Evolutionary conservation across 2,329 filamentous ascomycete species (phyloP).

Genomic region (Fusarium penzigii): DNA sequence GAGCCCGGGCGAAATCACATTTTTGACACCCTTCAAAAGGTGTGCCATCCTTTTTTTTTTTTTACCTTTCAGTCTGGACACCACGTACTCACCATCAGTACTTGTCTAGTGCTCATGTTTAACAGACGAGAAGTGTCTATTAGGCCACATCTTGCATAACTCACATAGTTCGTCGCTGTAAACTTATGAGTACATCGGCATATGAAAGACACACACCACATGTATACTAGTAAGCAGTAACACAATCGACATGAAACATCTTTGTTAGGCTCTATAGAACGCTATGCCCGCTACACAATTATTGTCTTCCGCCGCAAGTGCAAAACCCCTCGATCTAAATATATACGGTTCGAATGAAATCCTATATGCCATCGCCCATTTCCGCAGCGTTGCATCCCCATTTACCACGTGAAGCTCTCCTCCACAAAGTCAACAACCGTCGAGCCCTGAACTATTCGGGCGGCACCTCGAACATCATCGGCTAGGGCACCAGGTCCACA

Average conservation of each 20-base stretch:
- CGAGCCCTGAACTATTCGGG: constrained; percentile 62
- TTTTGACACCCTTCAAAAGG: constrained; percentile 1
- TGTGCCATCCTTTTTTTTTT: neutral
- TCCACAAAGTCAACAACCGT: constrained; percentile 74
- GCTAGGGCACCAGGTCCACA: constrained; percentile 75
- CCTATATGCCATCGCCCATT: constrained; percentile 11
- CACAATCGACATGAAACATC: constrained; percentile 1
- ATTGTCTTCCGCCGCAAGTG: constrained; percentile 15
- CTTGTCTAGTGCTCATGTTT: too few species aligned
- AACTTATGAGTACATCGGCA: too few species aligned
- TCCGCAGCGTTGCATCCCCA: neutral
- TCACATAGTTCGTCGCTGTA: too few species aligned
- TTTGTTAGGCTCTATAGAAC: constrained; percentile 19
- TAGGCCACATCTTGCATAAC: too few species aligned
- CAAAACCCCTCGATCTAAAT: constrained; percentile 25
- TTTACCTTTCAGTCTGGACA: neutral
- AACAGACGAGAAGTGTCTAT: too few species aligned
- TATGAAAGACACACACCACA: too few species aligned
- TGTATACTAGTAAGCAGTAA: too few species aligned
- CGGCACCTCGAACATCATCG: constrained; percentile 73
- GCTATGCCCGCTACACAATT: constrained; percentile 18
- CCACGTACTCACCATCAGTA: neutral
- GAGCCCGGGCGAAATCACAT: constrained; percentile 22
- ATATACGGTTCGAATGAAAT: constrained; percentile 32
- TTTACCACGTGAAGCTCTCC: constrained; percentile 71